phyloP scores from a whole-genome alignment of 495 filamentous ascomycete genomes.

The Daldinia decipiens region DNA sequence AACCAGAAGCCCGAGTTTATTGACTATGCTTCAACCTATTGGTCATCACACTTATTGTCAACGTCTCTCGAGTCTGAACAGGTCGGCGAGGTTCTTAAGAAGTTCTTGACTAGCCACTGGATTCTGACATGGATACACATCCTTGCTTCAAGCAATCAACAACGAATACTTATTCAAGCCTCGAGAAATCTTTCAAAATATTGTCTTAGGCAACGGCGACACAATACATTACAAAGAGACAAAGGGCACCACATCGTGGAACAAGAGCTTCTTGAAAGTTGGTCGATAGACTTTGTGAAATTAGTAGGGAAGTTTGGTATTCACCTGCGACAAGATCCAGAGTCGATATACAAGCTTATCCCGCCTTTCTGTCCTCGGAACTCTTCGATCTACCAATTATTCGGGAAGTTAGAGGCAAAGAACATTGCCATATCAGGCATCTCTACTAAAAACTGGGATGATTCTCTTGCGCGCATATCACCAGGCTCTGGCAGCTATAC shows the following conservation, averaged over 20 bases:
- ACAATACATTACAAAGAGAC: neutral
- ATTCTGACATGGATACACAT: slow-evolving; percentile 30
- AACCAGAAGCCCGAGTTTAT: slow-evolving; percentile 30
- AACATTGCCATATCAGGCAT: neutral
- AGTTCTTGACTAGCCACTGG: slow-evolving; percentile 21
- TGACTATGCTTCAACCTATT: slow-evolving; percentile 44
- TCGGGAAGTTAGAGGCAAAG: slow-evolving; percentile 13
- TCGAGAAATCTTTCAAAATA: slow-evolving; percentile 24
- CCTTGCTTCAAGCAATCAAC: slow-evolving; percentile 20
- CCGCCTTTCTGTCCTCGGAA: slow-evolving; percentile 51
- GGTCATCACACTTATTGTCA: slow-evolving; percentile 45
- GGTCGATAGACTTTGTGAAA: slow-evolving; percentile 56
- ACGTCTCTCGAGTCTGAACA: neutral
- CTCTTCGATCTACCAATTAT: slow-evolving; percentile 18
- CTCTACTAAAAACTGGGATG: slow-evolving; percentile 24
- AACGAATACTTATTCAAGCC: slow-evolving; percentile 7
- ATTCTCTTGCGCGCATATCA: slow-evolving; percentile 25
- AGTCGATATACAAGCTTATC: slow-evolving; percentile 51
- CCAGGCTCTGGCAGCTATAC: neutral
- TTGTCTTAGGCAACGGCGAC: slow-evolving; percentile 1
- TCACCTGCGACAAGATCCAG: slow-evolving; percentile 44
- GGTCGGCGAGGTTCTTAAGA: neutral
- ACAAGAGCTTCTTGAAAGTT: slow-evolving; percentile 47
- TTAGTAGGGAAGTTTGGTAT: slow-evolving; percentile 53
- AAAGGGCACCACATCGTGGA: slow-evolving; percentile 13